phyloP scores from a whole-genome alignment of 2,329 filamentous ascomycete species.

The Colletotrichum musicola region DNA sequence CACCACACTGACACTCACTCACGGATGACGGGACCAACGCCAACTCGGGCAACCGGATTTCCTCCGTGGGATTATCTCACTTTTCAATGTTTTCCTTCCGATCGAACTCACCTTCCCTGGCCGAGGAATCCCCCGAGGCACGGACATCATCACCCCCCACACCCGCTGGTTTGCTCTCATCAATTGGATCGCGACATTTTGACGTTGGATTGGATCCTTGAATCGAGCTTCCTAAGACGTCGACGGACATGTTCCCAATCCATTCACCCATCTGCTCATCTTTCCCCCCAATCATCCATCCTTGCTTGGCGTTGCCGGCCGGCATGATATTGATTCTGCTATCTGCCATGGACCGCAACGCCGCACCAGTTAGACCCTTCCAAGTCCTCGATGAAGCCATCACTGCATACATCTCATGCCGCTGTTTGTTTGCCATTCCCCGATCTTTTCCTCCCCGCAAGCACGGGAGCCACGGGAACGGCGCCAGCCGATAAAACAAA shows the following conservation, averaged over 20 bases:
- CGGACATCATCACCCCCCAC: too few relatives aligned
- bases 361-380: background rate
- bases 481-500: background rate
- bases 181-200: background rate
- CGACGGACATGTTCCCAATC: conserved; percentile 14
- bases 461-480: background rate
- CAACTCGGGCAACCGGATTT: background rate
- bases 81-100: background rate
- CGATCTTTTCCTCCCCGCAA: background rate
- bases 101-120: too few relatives aligned
- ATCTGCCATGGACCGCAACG: background rate
- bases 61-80: background rate
- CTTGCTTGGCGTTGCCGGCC: background rate
- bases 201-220: background rate
- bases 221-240: background rate
- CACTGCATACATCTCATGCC: background rate
- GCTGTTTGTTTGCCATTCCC: background rate
- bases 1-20: background rate
- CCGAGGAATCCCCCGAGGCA: too few relatives aligned
- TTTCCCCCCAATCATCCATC: background rate
- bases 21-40: background rate
- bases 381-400: conserved; percentile 11
- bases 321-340: background rate
- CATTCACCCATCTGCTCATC: conserved; percentile 6
- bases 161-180: background rate